Evolutionary conservation across 495 filamentous ascomycete species (phyloP), one percentile per base, ranked within the genome.

Genomic region (Viridothelium virens): DNA sequence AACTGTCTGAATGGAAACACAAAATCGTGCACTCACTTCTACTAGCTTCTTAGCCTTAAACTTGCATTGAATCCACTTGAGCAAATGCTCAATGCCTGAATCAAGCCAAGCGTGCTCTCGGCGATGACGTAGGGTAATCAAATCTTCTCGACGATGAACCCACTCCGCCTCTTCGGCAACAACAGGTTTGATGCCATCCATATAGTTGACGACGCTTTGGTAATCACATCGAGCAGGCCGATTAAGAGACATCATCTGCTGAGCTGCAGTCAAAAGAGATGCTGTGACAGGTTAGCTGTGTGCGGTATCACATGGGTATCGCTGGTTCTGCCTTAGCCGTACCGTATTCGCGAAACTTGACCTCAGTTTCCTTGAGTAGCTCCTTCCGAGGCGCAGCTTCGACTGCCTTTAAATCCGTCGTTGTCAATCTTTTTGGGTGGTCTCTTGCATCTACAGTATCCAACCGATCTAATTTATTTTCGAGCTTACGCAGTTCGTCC

Each of bases 81-180:
- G 18, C 33, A 59, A 2, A 7, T 36, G 11, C 36, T 74, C 70
- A 12, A 69, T 63, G 14, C 39, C 36, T 5, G 63, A 14, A 65
- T 74, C 72, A 31, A 74, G 68, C 65, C 63, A 72, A 11, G 72
- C 68, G 63, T 65, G 53, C 36, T 74, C 72, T 59, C 72, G 47
- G 3, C 72, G 70, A 11, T 64, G 65, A 16, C 72, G 56, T n/a
- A 74, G 61, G 1, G 72, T 74, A 0, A 74, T 62, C 2, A 72
- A 59, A 38, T 74, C 72, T 64, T 74, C 70, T 66, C 69, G 70
- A 38, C 56, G 63, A 37, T 67, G 69, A 39, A 70, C 44, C 39
- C 65, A 74, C 5, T 3, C 31, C 16, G 41, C 39, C 38, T 74
- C 72, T 53, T 39, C 62, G 5, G 65, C 48, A 14, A 71, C 36